These are phyloP conservation scores for Fusarium proliferatum DNA, from an alignment of 2,329 filamentous ascomycete species.

Conservation along the genomic window DNA sequence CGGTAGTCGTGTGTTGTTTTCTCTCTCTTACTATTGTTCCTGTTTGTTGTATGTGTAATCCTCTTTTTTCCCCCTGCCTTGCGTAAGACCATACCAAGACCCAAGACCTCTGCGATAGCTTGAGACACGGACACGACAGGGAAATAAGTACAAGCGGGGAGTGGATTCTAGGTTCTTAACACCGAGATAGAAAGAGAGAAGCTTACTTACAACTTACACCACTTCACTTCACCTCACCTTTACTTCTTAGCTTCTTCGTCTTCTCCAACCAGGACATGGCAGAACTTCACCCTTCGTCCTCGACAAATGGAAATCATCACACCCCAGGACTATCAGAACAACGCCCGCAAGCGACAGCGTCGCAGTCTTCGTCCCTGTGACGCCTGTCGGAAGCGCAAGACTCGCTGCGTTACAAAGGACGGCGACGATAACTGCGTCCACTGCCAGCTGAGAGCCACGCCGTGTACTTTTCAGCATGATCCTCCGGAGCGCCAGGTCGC, in stretches of 20 bases:
- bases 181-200: background rate
- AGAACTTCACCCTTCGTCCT: background rate
- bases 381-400: constrained; percentile 49
- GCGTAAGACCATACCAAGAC: constrained; percentile 20
- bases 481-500: constrained; percentile 44
- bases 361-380: constrained; percentile 48
- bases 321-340: constrained; percentile 47
- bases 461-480: constrained; percentile 47
- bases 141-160: constrained; percentile 22
- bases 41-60: background rate
- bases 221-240: background rate
- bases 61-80: background rate
- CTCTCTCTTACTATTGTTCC: background rate
- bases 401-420: constrained; percentile 48
- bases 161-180: constrained; percentile 3
- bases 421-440: constrained; percentile 45
- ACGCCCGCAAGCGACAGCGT: constrained; percentile 45
- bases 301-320: constrained; percentile 48
- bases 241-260: background rate
- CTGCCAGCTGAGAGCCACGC: constrained; percentile 44
- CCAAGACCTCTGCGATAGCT: constrained; percentile 1
- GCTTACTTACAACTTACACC: background rate
- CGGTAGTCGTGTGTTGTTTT: constrained; percentile 11
- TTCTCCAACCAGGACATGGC: constrained; percentile 6
- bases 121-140: constrained; percentile 20